These are phyloP conservation scores for Besnoitia besnoiti DNA, from an alignment of 169 alveolate genomes.

Conservation along the genomic window DNA sequence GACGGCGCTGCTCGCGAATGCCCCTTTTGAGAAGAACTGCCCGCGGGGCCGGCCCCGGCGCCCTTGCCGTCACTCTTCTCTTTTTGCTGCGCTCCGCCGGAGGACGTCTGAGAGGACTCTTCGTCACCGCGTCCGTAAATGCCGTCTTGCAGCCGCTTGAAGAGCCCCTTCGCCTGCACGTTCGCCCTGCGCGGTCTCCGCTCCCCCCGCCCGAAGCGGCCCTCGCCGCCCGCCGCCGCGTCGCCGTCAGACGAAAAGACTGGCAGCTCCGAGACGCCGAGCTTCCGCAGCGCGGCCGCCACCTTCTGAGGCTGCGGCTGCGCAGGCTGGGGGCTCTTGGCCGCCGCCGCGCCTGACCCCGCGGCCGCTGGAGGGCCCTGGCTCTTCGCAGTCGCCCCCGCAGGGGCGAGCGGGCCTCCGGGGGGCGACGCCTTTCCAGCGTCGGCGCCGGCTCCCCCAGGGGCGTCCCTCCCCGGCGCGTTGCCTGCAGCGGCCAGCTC, in stretches of 20 bases:
- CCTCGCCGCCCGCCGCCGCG: not conserved
- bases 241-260: not conserved
- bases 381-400: not conserved
- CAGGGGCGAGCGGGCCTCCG: not conserved
- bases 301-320: not conserved
- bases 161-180: not conserved
- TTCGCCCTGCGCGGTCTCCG: not conserved
- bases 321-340: not conserved
- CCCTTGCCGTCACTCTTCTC: no score
- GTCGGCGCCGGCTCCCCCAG: not conserved
- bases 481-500: not conserved
- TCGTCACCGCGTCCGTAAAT: not conserved
- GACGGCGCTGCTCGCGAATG: not conserved
- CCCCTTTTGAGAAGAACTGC: not conserved
- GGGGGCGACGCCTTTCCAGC: not conserved
- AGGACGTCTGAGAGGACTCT: not conserved
- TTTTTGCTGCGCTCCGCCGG: not conserved
- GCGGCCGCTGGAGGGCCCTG: not conserved
- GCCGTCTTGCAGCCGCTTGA: conserved; percentile 9
- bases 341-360: no score
- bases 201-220: not conserved
- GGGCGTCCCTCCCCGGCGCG: not conserved
- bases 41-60: not conserved
- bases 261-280: conserved; percentile 21
- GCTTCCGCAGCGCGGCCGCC: conserved; percentile 20